phyloP scores from a whole-genome alignment of 805 yeast genomes.

The Saturnispora gosingensis region DNA sequence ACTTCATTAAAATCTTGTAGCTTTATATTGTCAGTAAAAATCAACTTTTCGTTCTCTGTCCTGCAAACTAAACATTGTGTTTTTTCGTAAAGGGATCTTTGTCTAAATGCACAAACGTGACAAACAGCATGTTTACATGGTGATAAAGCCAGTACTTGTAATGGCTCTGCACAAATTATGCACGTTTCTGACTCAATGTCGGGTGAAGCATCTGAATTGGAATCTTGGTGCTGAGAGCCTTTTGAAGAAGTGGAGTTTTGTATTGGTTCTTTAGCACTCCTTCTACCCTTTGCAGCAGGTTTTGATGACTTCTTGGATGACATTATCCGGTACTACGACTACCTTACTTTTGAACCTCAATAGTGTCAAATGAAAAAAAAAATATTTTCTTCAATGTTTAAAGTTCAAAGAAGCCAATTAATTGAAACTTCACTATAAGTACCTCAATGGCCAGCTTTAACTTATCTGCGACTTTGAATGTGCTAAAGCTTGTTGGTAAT shows the following conservation, averaged over 20 bases:
- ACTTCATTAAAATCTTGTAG: constrained; percentile 26
- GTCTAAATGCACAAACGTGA: constrained; percentile 72
- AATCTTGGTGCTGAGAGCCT: neutral
- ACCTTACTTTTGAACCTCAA: neutral
- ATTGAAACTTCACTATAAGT: neutral
- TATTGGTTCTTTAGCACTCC: neutral
- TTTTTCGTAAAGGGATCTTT: constrained; percentile 70
- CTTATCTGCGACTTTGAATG: constrained; percentile 69
- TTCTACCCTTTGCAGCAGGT: neutral
- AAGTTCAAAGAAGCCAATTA: neutral
- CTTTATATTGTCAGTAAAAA: constrained; percentile 46
- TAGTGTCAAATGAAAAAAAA: neutral
- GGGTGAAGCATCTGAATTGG: neutral
- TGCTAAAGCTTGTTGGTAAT: constrained; percentile 44
- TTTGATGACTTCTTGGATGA: neutral
- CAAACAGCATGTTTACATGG: constrained; percentile 85
- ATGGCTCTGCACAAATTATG: constrained; percentile 74
- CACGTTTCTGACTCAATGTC: constrained; percentile 32
- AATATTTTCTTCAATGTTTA: neutral
- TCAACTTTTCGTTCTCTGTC: constrained; percentile 47
- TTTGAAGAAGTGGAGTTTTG: neutral
- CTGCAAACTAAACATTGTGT: constrained; percentile 78
- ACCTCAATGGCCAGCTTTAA: constrained; percentile 30
- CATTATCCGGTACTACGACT: neutral
- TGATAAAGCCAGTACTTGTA: constrained; percentile 56